phyloP scores from a whole-genome alignment of 1,139 yeast species.

The Torulaspora pretoriensis region DNA sequence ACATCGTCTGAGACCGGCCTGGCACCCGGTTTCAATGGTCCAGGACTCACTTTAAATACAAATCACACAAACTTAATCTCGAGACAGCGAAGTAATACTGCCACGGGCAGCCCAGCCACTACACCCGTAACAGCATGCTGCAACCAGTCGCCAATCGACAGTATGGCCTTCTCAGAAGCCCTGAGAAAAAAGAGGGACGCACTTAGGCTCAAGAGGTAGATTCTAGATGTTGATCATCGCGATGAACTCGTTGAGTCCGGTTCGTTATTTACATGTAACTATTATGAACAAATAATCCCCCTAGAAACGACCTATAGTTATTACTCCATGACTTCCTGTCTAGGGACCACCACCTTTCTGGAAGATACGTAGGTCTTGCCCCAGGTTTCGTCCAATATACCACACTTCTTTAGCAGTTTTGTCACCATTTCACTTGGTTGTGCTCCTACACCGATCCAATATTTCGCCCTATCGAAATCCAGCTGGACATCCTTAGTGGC shows the following conservation, averaged over 20 bases:
- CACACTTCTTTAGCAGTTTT: conserved; percentile 73
- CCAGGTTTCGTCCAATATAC: conserved; percentile 72
- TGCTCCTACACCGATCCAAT: conserved; percentile 99
- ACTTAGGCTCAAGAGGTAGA: conserved; percentile 12
- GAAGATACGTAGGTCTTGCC: conserved; percentile 29
- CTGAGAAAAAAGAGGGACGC: conserved; percentile 15
- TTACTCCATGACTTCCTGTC: conserved; percentile 18
- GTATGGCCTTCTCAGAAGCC: conserved; percentile 11
- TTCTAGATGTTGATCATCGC: conserved; percentile 1
- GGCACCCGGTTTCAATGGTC: conserved; percentile 9
- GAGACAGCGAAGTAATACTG: conserved; percentile 16
- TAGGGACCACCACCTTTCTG: conserved; percentile 20
- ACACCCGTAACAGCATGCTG: conserved; percentile 8
- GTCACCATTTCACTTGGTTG: conserved; percentile 84
- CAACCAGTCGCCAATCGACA: conserved; percentile 10
- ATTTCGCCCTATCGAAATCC: conserved; percentile 87
- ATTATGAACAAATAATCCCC: conserved; percentile 4
- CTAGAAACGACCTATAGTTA: background rate
- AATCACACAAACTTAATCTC: conserved; percentile 10
- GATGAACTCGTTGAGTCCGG: background rate
- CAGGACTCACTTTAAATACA: conserved; percentile 8
- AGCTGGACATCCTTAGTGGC: conserved; percentile 76
- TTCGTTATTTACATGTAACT: conserved; percentile 13
- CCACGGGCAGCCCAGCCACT: conserved; percentile 5
- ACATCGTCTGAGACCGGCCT: conserved; percentile 14